These are phyloP conservation scores for Cladophialophora bantiana DNA, from an alignment of 2,329 filamentous ascomycete species.

Conservation along the genomic window DNA sequence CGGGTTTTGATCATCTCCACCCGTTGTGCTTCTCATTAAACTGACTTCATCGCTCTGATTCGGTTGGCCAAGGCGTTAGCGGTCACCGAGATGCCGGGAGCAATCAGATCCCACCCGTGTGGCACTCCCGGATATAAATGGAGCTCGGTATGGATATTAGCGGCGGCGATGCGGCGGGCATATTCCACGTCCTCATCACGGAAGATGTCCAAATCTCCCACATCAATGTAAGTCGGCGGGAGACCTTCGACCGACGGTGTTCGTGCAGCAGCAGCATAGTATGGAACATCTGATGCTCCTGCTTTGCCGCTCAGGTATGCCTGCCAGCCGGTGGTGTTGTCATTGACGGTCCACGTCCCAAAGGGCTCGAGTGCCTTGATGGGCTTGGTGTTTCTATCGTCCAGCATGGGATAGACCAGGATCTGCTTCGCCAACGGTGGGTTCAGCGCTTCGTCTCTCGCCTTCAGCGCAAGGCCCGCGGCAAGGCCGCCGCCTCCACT, in stretches of 20 bases:
- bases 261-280: slow-evolving; percentile 49
- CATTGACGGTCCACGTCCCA: slow-evolving; percentile 48
- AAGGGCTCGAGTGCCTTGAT: slow-evolving; percentile 46
- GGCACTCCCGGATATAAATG: slow-evolving; percentile 55
- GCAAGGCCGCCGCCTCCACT: slow-evolving; percentile 55
- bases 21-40: not conserved
- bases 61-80: slow-evolving; percentile 32
- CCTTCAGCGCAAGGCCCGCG: slow-evolving; percentile 49
- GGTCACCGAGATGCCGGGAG: slow-evolving; percentile 28
- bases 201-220: slow-evolving; percentile 55
- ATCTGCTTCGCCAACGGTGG: slow-evolving; percentile 51
- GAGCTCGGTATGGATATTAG: slow-evolving; percentile 53
- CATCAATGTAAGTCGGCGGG: slow-evolving; percentile 55
- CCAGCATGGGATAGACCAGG: slow-evolving; percentile 58
- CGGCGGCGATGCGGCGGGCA: slow-evolving; percentile 50
- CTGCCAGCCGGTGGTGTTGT: slow-evolving; percentile 53
- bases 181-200: slow-evolving; percentile 52
- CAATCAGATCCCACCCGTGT: slow-evolving; percentile 50
- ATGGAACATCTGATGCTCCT: slow-evolving; percentile 37
- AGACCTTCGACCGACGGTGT: slow-evolving; percentile 49
- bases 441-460: slow-evolving; percentile 44
- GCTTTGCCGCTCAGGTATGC: slow-evolving; percentile 45
- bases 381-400: slow-evolving; percentile 50
- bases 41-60: slow-evolving; percentile 23
- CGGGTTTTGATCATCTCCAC: not conserved